These are phyloP conservation scores for Aristolochia contorta DNA, from an alignment of 164 flowering plant species.

Conservation along the genomic window DNA sequence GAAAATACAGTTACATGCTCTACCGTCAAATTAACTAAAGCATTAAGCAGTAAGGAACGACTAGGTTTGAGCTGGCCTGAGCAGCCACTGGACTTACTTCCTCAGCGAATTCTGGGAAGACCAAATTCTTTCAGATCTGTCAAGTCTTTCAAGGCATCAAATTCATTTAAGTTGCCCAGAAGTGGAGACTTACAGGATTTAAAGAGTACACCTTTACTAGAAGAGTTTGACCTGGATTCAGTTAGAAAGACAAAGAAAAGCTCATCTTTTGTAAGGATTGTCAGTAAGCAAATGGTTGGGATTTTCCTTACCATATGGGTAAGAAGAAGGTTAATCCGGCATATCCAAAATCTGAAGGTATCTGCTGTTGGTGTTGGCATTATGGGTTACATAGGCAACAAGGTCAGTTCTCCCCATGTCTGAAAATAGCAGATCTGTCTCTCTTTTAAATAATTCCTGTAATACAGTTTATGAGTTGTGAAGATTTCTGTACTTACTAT, in stretches of 20 bases:
- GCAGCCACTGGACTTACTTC: conserved; percentile 56
- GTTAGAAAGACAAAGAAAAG: conserved; percentile 49
- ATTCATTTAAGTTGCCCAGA: conserved; percentile 46
- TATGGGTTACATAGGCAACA: conserved; percentile 97
- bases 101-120: conserved; percentile 47
- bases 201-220: conserved; percentile 34
- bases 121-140: conserved; percentile 41
- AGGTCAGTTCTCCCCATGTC: conserved; percentile 31
- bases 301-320: conserved; percentile 86
- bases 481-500: too few species aligned
- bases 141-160: conserved; percentile 48
- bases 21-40: conserved; percentile 32
- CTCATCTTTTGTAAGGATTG: conserved; percentile 70
- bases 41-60: conserved; percentile 64
- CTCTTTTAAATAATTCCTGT: background rate
- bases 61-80: conserved; percentile 91
- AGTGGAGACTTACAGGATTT: conserved; percentile 20
- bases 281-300: conserved; percentile 99
- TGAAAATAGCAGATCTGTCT: background rate
- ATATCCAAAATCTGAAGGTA: conserved; percentile 71
- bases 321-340: conserved; percentile 73
- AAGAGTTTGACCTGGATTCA: conserved; percentile 59
- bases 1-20: conserved; percentile 17
- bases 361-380: conserved; percentile 96
- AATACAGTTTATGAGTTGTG: too few species aligned